Percentiles rank a stretch among this genome's conserved stretches.
Evolutionary conservation across 2,329 filamentous ascomycete genomes (phyloP).

Genomic region (Coniochaeta prunicola): DNA sequence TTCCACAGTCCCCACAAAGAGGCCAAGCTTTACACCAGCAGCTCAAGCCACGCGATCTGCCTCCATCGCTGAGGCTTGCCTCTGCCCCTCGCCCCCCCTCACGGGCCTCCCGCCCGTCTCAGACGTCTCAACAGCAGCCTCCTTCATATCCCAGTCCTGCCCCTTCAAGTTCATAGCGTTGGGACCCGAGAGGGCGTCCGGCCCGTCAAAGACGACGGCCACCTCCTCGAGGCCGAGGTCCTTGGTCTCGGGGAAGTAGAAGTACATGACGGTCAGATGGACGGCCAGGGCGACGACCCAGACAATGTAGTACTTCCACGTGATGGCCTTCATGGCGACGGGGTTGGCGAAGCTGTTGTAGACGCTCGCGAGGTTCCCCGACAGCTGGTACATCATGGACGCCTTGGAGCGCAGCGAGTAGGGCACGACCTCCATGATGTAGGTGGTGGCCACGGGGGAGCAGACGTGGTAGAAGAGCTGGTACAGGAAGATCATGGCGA

Average conservation of each 20-base stretch:
- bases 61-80: too few relatives aligned
- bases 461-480: too few relatives aligned
- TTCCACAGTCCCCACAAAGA: too few relatives aligned
- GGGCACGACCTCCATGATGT: slow-evolving; percentile 27
- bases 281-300: slow-evolving; percentile 32
- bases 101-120: background rate
- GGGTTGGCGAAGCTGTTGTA: slow-evolving; percentile 39
- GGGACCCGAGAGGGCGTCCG: background rate
- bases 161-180: background rate
- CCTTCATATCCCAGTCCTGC: background rate
- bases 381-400: slow-evolving; percentile 21
- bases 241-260: slow-evolving; percentile 34
- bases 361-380: slow-evolving; percentile 17
- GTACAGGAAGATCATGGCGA: too few relatives aligned
- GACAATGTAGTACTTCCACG: slow-evolving; percentile 33
- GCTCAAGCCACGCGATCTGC: too few relatives aligned
- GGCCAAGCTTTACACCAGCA: too few relatives aligned
- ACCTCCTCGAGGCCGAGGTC: slow-evolving; percentile 33
- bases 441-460: too few relatives aligned
- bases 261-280: slow-evolving; percentile 28
- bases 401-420: slow-evolving; percentile 22
- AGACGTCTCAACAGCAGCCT: background rate
- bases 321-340: slow-evolving; percentile 30
- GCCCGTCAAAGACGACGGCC: slow-evolving; percentile 27
- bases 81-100: background rate